phyloP scores from a whole-genome alignment of 116 monocot genomes.

The Iris pallida region DNA sequence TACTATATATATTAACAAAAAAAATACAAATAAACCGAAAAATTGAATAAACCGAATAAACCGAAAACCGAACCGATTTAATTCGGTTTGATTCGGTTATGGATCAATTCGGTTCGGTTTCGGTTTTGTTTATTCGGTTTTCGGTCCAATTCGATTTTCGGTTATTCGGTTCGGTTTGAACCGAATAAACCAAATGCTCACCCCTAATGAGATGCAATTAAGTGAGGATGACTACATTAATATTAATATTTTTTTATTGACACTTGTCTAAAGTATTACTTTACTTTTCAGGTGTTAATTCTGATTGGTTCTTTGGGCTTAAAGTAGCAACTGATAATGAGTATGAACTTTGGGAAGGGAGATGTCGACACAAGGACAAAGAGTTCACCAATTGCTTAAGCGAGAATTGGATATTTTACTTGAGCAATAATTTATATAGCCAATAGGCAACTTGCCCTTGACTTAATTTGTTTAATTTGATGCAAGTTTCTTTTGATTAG shows the following conservation, averaged over 20 bases:
- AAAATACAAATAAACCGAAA: no score
- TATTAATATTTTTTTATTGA: constrained; percentile 8
- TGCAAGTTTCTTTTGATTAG: not conserved
- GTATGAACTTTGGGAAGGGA: not conserved
- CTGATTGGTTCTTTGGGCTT: constrained; percentile 13
- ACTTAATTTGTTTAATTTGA: constrained; percentile 1
- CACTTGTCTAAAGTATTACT: constrained; percentile 3
- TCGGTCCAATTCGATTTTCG: no score
- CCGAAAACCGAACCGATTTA: no score
- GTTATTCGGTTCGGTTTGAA: no score
- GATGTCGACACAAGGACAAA: constrained; percentile 2
- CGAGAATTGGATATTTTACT: not conserved
- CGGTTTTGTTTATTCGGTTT: no score
- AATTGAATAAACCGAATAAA: no score
- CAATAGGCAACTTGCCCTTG: not conserved
- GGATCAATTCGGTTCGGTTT: no score
- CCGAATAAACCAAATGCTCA: no score
- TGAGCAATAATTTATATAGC: constrained; percentile 2
- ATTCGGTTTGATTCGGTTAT: no score
- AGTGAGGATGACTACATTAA: not conserved
- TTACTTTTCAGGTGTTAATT: not conserved
- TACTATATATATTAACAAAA: no score
- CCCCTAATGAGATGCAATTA: constrained; percentile 4
- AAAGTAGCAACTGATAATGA: constrained; percentile 6
- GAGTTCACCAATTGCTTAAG: constrained; percentile 1